These are phyloP conservation scores for Oryza meyeriana DNA, from an alignment of 176 grass and related monocot species.

Conservation along the genomic window DNA sequence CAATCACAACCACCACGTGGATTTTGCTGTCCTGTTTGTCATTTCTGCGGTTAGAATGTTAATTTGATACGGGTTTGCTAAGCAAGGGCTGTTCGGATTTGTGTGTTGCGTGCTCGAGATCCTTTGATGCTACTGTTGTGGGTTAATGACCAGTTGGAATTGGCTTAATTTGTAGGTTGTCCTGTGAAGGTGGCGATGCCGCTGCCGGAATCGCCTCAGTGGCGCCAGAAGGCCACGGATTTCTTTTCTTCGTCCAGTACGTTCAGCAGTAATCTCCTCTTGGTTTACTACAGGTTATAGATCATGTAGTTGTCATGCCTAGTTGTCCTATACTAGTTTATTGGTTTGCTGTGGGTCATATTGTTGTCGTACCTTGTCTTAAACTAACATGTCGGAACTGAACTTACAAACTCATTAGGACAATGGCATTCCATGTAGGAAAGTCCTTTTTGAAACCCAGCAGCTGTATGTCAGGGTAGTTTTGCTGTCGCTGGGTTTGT, in stretches of 20 bases:
- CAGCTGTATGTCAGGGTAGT: neutral
- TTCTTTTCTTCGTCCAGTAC: slow-evolving; percentile 92
- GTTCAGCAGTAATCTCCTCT: neutral
- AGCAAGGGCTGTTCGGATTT: neutral
- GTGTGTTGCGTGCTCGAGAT: neutral
- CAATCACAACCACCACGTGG: neutral
- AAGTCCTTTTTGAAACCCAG: neutral
- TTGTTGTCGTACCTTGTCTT: neutral
- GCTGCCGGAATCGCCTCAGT: slow-evolving; percentile 56
- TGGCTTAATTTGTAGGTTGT: neutral
- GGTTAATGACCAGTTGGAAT: neutral
- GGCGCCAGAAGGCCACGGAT: slow-evolving; percentile 74
- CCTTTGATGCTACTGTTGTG: neutral
- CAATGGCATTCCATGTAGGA: neutral
- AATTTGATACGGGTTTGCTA: neutral
- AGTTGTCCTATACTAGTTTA: neutral
- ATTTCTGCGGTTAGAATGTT: neutral
- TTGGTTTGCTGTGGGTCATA: neutral
- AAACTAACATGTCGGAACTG: neutral
- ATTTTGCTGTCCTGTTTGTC: neutral
- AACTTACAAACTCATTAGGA: neutral
- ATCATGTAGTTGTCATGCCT: slow-evolving; percentile 4
- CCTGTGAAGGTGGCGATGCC: slow-evolving; percentile 51
- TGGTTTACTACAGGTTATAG: neutral
- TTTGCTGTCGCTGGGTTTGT: neutral